Conservation (phyloP, 345 rosid species). For the Linum usitatissimum region DNA sequence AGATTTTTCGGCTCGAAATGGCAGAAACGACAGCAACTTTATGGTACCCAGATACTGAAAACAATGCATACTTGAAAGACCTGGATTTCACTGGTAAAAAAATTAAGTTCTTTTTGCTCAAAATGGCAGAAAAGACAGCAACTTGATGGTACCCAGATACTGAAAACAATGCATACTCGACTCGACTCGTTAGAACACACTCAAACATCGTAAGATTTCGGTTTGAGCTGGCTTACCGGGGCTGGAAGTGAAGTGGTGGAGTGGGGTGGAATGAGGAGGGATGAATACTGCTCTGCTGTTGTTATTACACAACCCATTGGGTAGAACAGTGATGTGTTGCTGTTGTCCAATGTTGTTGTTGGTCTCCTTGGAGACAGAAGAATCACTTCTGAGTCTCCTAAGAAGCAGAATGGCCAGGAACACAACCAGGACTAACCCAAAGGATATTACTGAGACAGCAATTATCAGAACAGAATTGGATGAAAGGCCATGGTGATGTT, state of each 20-base stretch:
- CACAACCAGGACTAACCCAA: slow-evolving; percentile 28
- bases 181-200: neutral
- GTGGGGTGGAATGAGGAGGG: slow-evolving; percentile 26
- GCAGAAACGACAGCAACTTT: neutral
- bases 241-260: slow-evolving; percentile 41
- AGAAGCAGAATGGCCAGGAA: slow-evolving; percentile 34
- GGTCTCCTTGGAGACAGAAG: neutral
- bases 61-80: no score
- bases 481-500: slow-evolving; percentile 26
- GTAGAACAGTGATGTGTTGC: slow-evolving; percentile 8
- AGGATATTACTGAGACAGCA: slow-evolving; percentile 28
- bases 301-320: slow-evolving; percentile 1
- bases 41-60: neutral
- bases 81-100: neutral
- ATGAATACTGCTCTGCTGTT: slow-evolving; percentile 11
- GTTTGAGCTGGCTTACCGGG: slow-evolving; percentile 42
- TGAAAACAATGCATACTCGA: no score
- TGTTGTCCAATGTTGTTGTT: slow-evolving; percentile 7
- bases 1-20: neutral
- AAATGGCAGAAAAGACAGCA: neutral
- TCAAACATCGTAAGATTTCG: neutral
- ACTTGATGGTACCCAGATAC: neutral
- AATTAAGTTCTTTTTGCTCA: neutral
- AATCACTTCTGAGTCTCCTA: slow-evolving; percentile 33
- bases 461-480: slow-evolving; percentile 38